Evolutionary conservation across 768 basidiomycete species (phyloP).

Genomic region (Podaxis sp.): DNA sequence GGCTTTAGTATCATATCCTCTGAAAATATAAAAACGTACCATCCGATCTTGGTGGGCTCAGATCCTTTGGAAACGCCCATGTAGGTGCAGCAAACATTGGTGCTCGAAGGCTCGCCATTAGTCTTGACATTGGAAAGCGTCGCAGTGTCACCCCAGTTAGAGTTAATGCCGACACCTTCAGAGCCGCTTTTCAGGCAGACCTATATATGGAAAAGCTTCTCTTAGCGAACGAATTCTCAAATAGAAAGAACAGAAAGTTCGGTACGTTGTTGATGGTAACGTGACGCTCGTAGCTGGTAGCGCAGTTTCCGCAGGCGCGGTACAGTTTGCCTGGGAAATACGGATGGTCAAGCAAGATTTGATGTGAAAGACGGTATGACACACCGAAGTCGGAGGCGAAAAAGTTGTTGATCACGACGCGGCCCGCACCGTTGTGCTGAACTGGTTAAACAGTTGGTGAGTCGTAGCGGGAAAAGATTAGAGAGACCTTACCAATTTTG

Average conservation of each 20-base stretch:
- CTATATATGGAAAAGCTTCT: background rate
- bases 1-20: background rate
- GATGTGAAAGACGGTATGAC: background rate
- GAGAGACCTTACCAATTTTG: slow-evolving; percentile 19
- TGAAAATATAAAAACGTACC: slow-evolving; percentile 13
- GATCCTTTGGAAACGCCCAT: slow-evolving; percentile 18
- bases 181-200: slow-evolving; percentile 21
- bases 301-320: slow-evolving; percentile 25
- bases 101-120: slow-evolving; percentile 20
- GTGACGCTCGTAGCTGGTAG: slow-evolving; percentile 18
- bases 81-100: slow-evolving; percentile 25
- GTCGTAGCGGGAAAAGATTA: background rate
- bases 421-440: slow-evolving; percentile 25
- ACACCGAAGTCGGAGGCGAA: slow-evolving; percentile 23
- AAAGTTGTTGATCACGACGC: slow-evolving; percentile 22
- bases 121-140: slow-evolving; percentile 21
- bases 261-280: slow-evolving; percentile 23
- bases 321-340: slow-evolving; percentile 21
- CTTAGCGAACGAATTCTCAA: background rate
- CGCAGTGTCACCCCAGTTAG: slow-evolving; percentile 26
- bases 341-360: background rate
- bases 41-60: slow-evolving; percentile 25
- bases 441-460: slow-evolving; percentile 11
- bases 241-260: background rate
- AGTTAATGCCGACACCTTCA: slow-evolving; percentile 23